These are phyloP conservation scores for Corylus americana DNA, from an alignment of 306 rosid genomes.

Conservation along the genomic window DNA sequence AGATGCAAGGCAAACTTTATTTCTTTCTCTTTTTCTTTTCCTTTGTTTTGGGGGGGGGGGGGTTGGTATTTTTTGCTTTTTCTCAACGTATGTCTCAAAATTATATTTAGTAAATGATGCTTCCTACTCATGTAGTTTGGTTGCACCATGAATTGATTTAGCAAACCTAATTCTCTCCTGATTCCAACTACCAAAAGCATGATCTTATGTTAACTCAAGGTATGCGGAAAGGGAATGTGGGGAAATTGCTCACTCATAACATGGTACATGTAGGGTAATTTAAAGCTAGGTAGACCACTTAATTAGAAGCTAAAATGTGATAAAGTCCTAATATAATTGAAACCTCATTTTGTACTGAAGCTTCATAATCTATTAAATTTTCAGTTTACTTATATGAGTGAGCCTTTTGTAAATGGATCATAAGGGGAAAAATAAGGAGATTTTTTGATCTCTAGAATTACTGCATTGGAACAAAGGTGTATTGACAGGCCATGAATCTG, in stretches of 20 bases:
- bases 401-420: background rate
- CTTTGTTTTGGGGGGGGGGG: slow-evolving; percentile 14
- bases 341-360: background rate
- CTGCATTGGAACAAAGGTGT: background rate
- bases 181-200: background rate
- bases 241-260: background rate
- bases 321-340: background rate
- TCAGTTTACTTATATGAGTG: background rate
- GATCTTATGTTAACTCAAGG: background rate
- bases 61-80: slow-evolving; percentile 2
- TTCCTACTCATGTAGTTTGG: background rate
- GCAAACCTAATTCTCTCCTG: background rate
- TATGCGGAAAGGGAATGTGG: background rate
- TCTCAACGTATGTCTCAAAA: background rate
- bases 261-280: background rate
- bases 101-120: background rate
- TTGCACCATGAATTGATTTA: background rate
- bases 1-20: slow-evolving; percentile 45
- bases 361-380: background rate
- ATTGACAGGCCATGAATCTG: no score
- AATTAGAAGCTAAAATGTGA: background rate
- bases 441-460: background rate
- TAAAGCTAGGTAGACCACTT: background rate
- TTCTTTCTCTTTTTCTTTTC: background rate
- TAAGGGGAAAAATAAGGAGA: background rate